phyloP scores from a whole-genome alignment of 2,329 filamentous ascomycete species.

The Ophiocordyceps unilateralis region DNA sequence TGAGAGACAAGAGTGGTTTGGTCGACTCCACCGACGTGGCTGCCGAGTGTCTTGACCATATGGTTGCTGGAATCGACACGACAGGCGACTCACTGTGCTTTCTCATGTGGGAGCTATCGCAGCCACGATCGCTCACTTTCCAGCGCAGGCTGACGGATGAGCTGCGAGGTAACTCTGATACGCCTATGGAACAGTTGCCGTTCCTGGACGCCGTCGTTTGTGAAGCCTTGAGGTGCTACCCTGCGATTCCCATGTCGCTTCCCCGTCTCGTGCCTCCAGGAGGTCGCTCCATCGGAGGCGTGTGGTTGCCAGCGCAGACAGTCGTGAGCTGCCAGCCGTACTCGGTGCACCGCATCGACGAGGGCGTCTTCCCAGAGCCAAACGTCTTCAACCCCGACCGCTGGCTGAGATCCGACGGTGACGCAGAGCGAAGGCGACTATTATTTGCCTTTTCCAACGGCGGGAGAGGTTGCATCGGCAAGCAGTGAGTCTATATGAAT shows the following conservation, averaged over 20 bases:
- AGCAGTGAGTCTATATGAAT: constrained; percentile 36
- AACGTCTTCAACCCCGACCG: constrained; percentile 65
- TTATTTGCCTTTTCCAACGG: constrained; percentile 52
- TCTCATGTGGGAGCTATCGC: constrained; percentile 54
- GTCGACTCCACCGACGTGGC: constrained; percentile 38
- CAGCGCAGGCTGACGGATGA: constrained; percentile 38
- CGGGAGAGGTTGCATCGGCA: constrained; percentile 47
- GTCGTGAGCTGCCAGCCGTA: constrained; percentile 45
- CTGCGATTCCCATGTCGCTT: constrained; percentile 50
- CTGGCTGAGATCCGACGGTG: constrained; percentile 62
- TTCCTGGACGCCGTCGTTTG: constrained; percentile 47
- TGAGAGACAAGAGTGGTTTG: constrained; percentile 30
- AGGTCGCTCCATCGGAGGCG: constrained; percentile 37
- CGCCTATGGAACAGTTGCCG: constrained; percentile 29
- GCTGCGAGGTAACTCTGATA: constrained; percentile 21
- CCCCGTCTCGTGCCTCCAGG: constrained; percentile 38
- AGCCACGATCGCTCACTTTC: constrained; percentile 30
- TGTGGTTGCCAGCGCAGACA: constrained; percentile 32
- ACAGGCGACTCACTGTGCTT: constrained; percentile 54
- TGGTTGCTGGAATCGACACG: constrained; percentile 56
- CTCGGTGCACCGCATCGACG: constrained; percentile 40
- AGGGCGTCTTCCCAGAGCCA: constrained; percentile 58
- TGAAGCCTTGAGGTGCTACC: constrained; percentile 44
- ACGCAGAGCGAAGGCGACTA: constrained; percentile 46
- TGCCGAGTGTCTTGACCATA: constrained; percentile 54